Percentiles rank a stretch among this genome's conserved stretches.
Conservation (phyloP, 2,329 filamentous ascomycete species). For the Trichoderma sp. region DNA sequence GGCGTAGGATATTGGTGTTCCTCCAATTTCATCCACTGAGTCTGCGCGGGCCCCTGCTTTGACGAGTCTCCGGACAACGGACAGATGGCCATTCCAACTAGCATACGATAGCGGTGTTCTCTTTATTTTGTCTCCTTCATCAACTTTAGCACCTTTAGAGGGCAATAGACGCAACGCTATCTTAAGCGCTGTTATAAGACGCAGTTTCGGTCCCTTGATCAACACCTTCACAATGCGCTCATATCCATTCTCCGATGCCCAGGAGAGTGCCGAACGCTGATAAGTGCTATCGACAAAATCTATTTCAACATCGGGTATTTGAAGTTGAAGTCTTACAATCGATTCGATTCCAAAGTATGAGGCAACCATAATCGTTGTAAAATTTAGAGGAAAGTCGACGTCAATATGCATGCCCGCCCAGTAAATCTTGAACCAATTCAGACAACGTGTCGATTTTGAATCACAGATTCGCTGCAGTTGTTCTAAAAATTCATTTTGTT, state of each 20-base stretch:
- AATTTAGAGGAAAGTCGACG: not conserved
- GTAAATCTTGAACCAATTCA: not conserved
- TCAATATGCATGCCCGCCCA: not conserved
- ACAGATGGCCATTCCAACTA: not conserved
- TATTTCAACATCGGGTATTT: not conserved
- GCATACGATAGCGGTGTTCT: not conserved
- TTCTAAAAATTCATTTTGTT: not conserved
- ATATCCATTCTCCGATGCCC: not conserved
- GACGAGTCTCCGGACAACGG: not conserved
- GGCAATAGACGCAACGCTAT: not conserved
- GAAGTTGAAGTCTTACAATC: not conserved
- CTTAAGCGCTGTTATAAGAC: not conserved
- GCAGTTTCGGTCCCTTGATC: not conserved
- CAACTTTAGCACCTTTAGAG: not conserved
- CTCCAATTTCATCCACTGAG: not conserved
- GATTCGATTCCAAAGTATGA: not conserved
- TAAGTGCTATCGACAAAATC: not conserved
- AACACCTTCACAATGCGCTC: not conserved
- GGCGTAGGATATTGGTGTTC: not conserved
- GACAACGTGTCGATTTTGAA: accelerated
- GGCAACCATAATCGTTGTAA: not conserved
- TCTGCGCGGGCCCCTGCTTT: not conserved
- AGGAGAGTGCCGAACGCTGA: not conserved
- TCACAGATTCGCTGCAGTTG: not conserved
- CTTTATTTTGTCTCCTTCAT: not conserved